Evolutionary conservation across 371 early-diverging fungal species (phyloP).

Genomic region (Mucor velutinosus): DNA sequence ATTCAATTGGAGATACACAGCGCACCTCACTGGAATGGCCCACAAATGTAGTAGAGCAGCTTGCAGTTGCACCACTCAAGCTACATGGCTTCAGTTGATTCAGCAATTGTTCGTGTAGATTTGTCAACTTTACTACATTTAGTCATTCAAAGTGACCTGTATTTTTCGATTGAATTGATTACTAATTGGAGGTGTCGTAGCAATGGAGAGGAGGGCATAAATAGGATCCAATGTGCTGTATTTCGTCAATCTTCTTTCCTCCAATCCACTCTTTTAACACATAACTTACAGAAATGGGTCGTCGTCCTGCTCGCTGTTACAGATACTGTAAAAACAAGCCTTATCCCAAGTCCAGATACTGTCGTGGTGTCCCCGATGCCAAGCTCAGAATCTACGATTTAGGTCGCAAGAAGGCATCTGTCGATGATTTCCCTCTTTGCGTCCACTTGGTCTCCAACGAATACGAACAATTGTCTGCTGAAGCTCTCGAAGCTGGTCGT

Average conservation of each 20-base stretch:
- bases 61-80: neutral
- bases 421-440: conserved; percentile 98
- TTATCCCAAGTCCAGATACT: conserved; percentile 99
- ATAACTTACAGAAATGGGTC: conserved; percentile 61
- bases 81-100: neutral
- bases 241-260: neutral
- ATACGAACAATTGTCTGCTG: conserved; percentile 98
- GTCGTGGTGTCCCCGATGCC: conserved; percentile 99
- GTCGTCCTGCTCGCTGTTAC: conserved; percentile 99
- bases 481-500: conserved; percentile 99
- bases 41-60: neutral
- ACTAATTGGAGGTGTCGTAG: neutral
- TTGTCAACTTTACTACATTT: conserved; percentile 9
- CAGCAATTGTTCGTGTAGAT: neutral
- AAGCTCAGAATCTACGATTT: conserved; percentile 99
- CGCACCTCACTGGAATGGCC: neutral
- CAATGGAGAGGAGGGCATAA: neutral
- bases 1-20: neutral
- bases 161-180: conserved; percentile 3
- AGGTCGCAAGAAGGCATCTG: conserved; percentile 99
- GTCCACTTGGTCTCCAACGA: conserved; percentile 98
- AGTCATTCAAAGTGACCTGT: conserved; percentile 13
- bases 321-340: conserved; percentile 99
- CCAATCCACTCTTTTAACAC: neutral
- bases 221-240: neutral